These are phyloP conservation scores for Mortierella sp. DNA, from an alignment of 371 early-diverging fungal genomes.

Conservation along the genomic window DNA sequence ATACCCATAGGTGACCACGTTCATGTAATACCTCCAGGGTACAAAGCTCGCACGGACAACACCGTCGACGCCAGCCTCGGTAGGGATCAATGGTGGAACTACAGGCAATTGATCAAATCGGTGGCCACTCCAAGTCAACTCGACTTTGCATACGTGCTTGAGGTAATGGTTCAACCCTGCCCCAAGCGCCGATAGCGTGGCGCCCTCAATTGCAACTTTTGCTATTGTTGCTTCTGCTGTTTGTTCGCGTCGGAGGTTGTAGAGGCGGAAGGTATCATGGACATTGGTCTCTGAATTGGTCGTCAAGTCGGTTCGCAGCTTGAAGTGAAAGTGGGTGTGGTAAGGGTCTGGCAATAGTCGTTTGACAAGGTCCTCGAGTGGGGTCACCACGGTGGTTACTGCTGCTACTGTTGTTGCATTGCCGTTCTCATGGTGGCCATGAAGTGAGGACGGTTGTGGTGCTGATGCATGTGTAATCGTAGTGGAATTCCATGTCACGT, in stretches of 20 bases:
- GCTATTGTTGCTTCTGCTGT: not conserved
- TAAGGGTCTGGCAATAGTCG: slow-evolving; percentile 39
- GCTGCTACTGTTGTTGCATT: not conserved
- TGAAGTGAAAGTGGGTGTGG: slow-evolving; percentile 36
- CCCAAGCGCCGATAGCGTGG: slow-evolving; percentile 33
- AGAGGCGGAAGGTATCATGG: slow-evolving; percentile 45
- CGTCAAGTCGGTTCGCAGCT: slow-evolving; percentile 18
- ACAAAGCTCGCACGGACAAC: slow-evolving; percentile 53
- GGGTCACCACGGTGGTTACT: not conserved
- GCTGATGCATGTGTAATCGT: not conserved
- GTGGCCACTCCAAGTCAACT: slow-evolving; percentile 56
- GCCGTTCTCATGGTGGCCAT: not conserved
- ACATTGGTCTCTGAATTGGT: slow-evolving; percentile 42
- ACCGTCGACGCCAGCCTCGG: slow-evolving; percentile 2
- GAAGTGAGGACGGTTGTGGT: not conserved
- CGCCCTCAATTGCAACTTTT: slow-evolving; percentile 33
- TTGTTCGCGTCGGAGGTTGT: slow-evolving; percentile 13
- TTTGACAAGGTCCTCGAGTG: slow-evolving; percentile 35
- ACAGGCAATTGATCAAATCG: slow-evolving; percentile 39
- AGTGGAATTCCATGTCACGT: not conserved
- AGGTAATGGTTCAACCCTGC: slow-evolving; percentile 55
- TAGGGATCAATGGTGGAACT: slow-evolving; percentile 26
- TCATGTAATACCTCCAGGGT: slow-evolving; percentile 59
- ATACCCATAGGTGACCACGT: slow-evolving; percentile 59
- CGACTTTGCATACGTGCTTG: slow-evolving; percentile 47